Evolutionary conservation across 75 land plant species (phyloP).

Genomic region (Isoetes taiwanensis): DNA sequence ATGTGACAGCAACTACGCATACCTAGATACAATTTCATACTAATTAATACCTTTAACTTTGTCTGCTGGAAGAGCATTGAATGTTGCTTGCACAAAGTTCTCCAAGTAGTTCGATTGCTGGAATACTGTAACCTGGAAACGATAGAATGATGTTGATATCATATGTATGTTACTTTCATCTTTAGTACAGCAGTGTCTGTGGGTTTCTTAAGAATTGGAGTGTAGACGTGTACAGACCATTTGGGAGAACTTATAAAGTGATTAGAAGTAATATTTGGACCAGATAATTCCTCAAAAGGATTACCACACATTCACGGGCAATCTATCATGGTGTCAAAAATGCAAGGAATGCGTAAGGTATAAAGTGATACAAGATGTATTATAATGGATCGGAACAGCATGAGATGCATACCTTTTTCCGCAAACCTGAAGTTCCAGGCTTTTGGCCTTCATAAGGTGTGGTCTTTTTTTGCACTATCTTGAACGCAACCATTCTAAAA

Average conservation of each 20-base stretch:
- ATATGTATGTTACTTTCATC: too few species aligned
- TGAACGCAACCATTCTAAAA: slow-evolving; percentile 75
- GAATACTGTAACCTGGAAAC: slow-evolving; percentile 76
- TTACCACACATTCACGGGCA: too few species aligned
- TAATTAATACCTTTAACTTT: slow-evolving; percentile 97
- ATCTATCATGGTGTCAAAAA: too few species aligned
- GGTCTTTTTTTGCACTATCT: slow-evolving; percentile 33
- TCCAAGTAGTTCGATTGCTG: slow-evolving; percentile 68
- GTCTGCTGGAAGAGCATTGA: slow-evolving; percentile 60
- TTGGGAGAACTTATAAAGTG: too few species aligned
- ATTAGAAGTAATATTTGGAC: too few species aligned
- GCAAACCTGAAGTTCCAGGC: slow-evolving; percentile 95
- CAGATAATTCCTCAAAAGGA: too few species aligned
- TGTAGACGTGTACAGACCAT: too few species aligned
- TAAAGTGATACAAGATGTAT: too few species aligned
- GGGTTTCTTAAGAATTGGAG: not conserved
- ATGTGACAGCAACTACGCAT: too few species aligned
- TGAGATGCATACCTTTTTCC: slow-evolving; percentile 68
- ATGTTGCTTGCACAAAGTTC: slow-evolving; percentile 95
- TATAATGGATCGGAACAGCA: not conserved
- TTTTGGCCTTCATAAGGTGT: slow-evolving; percentile 89
- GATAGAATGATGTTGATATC: too few species aligned
- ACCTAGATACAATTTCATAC: too few species aligned
- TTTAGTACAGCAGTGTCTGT: not conserved
- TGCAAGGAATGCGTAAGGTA: too few species aligned